Evolutionary conservation across 768 basidiomycete species (phyloP).

Genomic region (Stropharia rugosoannulata): DNA sequence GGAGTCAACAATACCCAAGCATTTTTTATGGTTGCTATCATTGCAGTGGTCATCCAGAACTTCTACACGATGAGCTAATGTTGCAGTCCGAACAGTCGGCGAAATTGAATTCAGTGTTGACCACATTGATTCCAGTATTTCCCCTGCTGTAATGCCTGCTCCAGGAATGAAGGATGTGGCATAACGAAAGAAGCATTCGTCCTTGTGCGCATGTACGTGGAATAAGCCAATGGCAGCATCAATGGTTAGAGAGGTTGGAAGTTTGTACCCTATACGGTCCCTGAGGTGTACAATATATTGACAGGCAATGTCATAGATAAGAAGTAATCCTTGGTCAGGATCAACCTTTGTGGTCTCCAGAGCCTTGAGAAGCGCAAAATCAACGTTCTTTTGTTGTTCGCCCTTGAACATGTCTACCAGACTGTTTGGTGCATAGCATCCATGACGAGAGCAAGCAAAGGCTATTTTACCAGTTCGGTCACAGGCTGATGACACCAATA

Average conservation of each 20-base stretch:
- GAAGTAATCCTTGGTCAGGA: constrained; percentile 1
- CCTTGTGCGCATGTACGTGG: too few species aligned
- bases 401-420: constrained; percentile 4
- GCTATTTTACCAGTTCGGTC: constrained; percentile 13
- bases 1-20: constrained; percentile 10
- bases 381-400: constrained; percentile 20
- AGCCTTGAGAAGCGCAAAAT: constrained; percentile 13
- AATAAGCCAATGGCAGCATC: too few species aligned
- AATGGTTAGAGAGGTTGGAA: too few species aligned
- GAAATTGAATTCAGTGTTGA: too few species aligned
- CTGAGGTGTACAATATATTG: too few species aligned
- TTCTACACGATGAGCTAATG: constrained; percentile 14
- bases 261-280: too few species aligned
- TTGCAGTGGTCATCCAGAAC: constrained; percentile 23
- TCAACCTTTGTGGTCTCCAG: constrained; percentile 8
- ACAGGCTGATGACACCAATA: constrained; percentile 5
- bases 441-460: constrained; percentile 13
- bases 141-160: too few species aligned
- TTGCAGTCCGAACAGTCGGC: constrained; percentile 9
- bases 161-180: too few species aligned
- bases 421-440: constrained; percentile 8
- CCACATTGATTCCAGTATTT: too few species aligned
- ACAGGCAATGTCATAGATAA: too few species aligned
- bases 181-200: too few species aligned
- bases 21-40: constrained; percentile 25